Evolutionary conservation across 23 red algal species (phyloP).

Genomic region (Chondrus crispus): DNA sequence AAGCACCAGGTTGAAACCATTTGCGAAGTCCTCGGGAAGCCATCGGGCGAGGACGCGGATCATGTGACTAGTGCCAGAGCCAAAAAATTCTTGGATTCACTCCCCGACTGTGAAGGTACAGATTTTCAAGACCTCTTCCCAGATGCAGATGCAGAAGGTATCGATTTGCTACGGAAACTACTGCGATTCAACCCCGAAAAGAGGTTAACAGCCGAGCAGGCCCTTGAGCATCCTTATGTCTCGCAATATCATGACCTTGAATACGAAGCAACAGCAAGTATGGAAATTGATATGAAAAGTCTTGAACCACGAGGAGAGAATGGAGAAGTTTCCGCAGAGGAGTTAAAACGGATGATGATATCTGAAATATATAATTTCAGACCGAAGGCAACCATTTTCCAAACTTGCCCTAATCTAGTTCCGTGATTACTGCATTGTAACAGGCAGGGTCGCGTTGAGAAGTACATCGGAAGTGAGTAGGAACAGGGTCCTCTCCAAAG

Average conservation of each 20-base stretch:
- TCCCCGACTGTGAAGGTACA: conserved; percentile 39
- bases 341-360: conserved; percentile 56
- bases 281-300: conserved; percentile 26
- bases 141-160: conserved; percentile 52
- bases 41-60: conserved; percentile 55
- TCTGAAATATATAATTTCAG: conserved; percentile 54
- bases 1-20: conserved; percentile 84
- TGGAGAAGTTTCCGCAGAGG: conserved; percentile 45
- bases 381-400: conserved; percentile 44
- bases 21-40: conserved; percentile 73
- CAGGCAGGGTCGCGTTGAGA: too few species aligned
- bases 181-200: conserved; percentile 79
- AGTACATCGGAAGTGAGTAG: too few species aligned
- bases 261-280: not conserved
- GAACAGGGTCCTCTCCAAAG: too few species aligned
- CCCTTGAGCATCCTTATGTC: conserved; percentile 80
- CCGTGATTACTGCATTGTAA: too few species aligned
- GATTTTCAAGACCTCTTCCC: conserved; percentile 45
- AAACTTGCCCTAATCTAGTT: conserved; percentile 12
- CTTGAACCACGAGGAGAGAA: conserved; percentile 24
- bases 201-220: conserved; percentile 73
- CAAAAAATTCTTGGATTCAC: conserved; percentile 64
- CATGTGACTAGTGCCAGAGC: conserved; percentile 63
- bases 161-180: conserved; percentile 75
- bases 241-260: conserved; percentile 53